Base-by-base conservation (phyloP, 2,329 filamentous ascomycete species). In the Cercospora sp. region DNA sequence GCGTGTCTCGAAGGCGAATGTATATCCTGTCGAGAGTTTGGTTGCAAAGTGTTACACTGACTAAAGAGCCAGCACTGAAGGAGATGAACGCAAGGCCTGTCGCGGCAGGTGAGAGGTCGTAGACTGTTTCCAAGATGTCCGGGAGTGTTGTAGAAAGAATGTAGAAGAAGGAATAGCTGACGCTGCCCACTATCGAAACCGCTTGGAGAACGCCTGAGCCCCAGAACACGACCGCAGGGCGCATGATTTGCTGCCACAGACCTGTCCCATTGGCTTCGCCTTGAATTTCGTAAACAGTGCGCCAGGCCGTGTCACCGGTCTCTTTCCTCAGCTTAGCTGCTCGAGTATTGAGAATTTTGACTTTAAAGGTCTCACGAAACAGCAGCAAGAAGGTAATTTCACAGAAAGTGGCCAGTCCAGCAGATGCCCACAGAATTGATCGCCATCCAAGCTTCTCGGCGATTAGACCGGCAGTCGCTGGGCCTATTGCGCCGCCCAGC, bases 361-460 rank as follows among this genome's bases (percentile, higher is more conserved):
- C 81, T 72, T 84, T 85, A 77, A 90, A 90, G 12, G 88, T 90
- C 78, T 90, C 88, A 5, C 82, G 78, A 72, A 86, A 87, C 72
- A 79, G 83, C 0, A 78, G 78, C 7, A 89, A 74, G 69, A 88
- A 86, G 7, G 72, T 36, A 0, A 86, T 33, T 75, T 87, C 86
- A 69, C 83, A 86, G 1, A 80, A 69, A 5, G 79, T 75, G 0
- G 86, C 84, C 30, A 89, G 73, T 0, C 72, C 79, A 1, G 81
- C 83, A 8, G 82, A 81, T 66, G 87, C 82, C 80, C 84, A 85
- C 2, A 89, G 74, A 0, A 86, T 82, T 58, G 76, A 74, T 31
- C 87, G 78, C 87, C 87, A 89, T 3, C 87, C 86, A 2, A 84
- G 69, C 2, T 75, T 80, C 75, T 88, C 81, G 2, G 86, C 84